These are phyloP conservation scores for Macrotyloma uniflorum DNA, from an alignment of 306 rosid genomes.

Conservation along the genomic window DNA sequence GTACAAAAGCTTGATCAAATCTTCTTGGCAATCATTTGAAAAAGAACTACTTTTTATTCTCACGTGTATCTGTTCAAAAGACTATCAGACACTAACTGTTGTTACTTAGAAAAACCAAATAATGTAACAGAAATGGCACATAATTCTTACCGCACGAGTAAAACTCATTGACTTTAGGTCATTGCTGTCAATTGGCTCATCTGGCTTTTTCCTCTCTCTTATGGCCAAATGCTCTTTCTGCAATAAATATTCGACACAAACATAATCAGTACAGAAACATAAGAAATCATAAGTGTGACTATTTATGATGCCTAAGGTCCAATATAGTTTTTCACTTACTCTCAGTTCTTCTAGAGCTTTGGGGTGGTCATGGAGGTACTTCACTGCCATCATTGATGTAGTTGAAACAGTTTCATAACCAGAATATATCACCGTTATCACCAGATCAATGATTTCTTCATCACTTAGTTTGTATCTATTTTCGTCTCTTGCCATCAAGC, in stretches of 20 bases:
- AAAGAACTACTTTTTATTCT: neutral
- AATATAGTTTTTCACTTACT: slow-evolving; percentile 53
- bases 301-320: neutral
- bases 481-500: slow-evolving; percentile 67
- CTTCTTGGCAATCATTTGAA: neutral
- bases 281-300: neutral
- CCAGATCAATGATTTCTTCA: slow-evolving; percentile 84
- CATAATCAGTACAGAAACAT: slow-evolving; percentile 29
- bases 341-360: slow-evolving; percentile 84
- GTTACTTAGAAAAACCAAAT: neutral
- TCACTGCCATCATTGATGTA: slow-evolving; percentile 98
- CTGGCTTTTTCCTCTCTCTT: slow-evolving; percentile 67
- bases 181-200: slow-evolving; percentile 69
- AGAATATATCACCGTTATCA: slow-evolving; percentile 81
- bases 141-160: slow-evolving; percentile 85
- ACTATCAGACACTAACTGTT: neutral
- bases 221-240: slow-evolving; percentile 89
- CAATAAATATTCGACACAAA: slow-evolving; percentile 14
- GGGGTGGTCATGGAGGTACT: slow-evolving; percentile 92
- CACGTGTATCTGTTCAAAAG: neutral
- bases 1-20: slow-evolving; percentile 12
- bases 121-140: neutral
- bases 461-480: slow-evolving; percentile 61
- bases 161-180: slow-evolving; percentile 85
- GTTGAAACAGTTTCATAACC: slow-evolving; percentile 99